Evolutionary conservation across 164 flowering plant species (phyloP).

Genomic region (Warburgia ugandensis): DNA sequence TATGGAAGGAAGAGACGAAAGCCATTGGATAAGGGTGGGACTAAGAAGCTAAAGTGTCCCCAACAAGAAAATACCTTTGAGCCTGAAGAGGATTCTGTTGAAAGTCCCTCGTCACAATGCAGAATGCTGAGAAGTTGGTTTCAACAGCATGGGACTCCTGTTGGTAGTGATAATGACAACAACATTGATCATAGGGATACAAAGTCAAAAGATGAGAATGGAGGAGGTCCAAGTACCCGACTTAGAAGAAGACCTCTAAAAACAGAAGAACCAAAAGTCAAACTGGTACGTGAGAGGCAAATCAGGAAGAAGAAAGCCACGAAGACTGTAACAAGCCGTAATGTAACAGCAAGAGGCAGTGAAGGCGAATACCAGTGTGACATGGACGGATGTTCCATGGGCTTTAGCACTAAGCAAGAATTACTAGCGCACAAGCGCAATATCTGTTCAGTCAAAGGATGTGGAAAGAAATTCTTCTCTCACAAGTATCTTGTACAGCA

Average conservation of each 20-base stretch:
- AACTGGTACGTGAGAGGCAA: conserved; percentile 31
- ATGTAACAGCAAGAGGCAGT: conserved; percentile 23
- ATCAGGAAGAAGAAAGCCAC: conserved; percentile 22
- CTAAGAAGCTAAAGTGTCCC: conserved; percentile 29
- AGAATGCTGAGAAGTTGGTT: conserved; percentile 21
- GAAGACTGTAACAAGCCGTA: neutral
- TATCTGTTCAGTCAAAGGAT: conserved; percentile 80
- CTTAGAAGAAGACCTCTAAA: conserved; percentile 44
- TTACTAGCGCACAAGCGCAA: conserved; percentile 67
- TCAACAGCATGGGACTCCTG: conserved; percentile 28
- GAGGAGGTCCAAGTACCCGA: conserved; percentile 82
- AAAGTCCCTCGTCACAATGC: conserved; percentile 12
- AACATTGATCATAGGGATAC: conserved; percentile 14
- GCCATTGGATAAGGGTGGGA: conserved; percentile 20
- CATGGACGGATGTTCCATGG: conserved; percentile 87
- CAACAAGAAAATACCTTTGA: conserved; percentile 13
- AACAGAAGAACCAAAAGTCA: conserved; percentile 10
- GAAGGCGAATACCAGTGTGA: conserved; percentile 63
- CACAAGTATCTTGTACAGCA: conserved; percentile 97
- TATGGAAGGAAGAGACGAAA: conserved; percentile 43
- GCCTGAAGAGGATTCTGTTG: conserved; percentile 25
- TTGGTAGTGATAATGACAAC: conserved; percentile 12
- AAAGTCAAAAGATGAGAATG: conserved; percentile 32
- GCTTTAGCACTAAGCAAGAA: conserved; percentile 69
- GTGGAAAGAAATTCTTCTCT: conserved; percentile 94